Conservation (phyloP, 2,329 filamentous ascomycete species). For the Alternaria sp. region DNA sequence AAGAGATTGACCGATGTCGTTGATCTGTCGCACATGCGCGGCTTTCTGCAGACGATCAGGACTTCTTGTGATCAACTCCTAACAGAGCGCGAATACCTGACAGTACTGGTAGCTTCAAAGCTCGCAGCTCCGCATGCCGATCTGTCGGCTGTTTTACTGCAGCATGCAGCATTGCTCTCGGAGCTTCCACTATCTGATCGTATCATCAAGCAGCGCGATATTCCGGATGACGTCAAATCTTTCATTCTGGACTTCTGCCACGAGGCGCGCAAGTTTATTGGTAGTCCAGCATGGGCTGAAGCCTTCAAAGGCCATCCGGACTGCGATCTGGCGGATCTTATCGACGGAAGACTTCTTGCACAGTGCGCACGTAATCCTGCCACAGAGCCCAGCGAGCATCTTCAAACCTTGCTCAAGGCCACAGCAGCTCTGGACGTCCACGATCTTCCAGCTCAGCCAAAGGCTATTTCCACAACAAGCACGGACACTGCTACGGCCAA, state of each 20-base stretch:
- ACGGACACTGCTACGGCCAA: not conserved
- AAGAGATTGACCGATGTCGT: conserved; percentile 15
- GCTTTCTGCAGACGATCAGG: conserved; percentile 27
- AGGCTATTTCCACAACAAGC: conserved; percentile 1
- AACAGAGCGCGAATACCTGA: conserved; percentile 46
- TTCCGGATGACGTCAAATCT: conserved; percentile 41
- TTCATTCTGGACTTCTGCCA: conserved; percentile 50
- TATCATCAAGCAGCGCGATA: conserved; percentile 37
- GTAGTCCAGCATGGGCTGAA: conserved; percentile 45
- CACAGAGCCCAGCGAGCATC: conserved; percentile 25
- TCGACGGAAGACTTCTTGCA: conserved; percentile 60
- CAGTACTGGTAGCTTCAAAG: conserved; percentile 41
- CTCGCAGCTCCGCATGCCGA: conserved; percentile 40
- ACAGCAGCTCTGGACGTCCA: conserved; percentile 25
- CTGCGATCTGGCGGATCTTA: conserved; percentile 61
- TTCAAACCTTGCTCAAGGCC: conserved; percentile 26
- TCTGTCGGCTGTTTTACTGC: conserved; percentile 50
- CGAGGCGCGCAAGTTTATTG: conserved; percentile 47
- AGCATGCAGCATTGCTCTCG: conserved; percentile 52
- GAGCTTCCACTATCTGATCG: conserved; percentile 52
- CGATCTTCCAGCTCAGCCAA: conserved; percentile 17
- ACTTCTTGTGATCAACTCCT: conserved; percentile 26
- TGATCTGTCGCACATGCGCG: conserved; percentile 24
- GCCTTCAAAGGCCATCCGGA: conserved; percentile 25
- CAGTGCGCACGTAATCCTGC: conserved; percentile 29